Evolutionary conservation across 2,329 filamentous ascomycete species (phyloP).

Genomic region (Paecilomyces fulvus): DNA sequence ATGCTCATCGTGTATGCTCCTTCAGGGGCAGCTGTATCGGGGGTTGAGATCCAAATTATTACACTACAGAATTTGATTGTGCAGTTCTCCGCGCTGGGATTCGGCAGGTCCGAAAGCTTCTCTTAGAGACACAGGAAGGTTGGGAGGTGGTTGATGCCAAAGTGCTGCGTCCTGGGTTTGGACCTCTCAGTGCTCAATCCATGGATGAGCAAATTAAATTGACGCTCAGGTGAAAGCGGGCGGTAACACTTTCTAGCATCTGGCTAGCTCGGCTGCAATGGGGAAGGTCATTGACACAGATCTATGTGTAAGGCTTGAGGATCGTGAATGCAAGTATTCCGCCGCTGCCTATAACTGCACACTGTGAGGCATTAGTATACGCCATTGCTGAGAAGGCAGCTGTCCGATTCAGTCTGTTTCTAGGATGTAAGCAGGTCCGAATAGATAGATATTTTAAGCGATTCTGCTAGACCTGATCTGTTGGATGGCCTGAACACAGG

Average conservation of each 20-base stretch:
- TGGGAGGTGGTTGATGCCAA: conserved; percentile 13
- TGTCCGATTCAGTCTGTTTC: not conserved
- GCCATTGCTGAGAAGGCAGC: conserved; percentile 6
- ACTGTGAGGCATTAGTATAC: conserved; percentile 14
- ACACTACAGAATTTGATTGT: conserved; percentile 18
- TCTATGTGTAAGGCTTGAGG: conserved; percentile 12
- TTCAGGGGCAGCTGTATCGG: conserved; percentile 5
- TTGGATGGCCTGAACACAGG: too few species aligned
- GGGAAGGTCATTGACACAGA: conserved; percentile 10
- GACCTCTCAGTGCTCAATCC: conserved; percentile 2
- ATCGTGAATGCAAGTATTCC: conserved; percentile 19
- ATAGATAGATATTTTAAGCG: too few species aligned
- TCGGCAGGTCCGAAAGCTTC: conserved; percentile 6
- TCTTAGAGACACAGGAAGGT: conserved; percentile 7
- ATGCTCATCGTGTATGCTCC: conserved; percentile 18
- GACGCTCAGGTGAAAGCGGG: conserved; percentile 7
- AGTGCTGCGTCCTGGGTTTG: conserved; percentile 7
- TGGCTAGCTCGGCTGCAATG: conserved; percentile 9
- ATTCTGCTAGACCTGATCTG: too few species aligned
- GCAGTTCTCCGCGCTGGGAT: conserved; percentile 9
- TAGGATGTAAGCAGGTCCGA: too few species aligned
- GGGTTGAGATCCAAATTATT: conserved; percentile 20
- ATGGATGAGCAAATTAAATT: conserved; percentile 17
- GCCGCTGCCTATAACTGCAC: conserved; percentile 11
- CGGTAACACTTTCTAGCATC: conserved; percentile 11